Percentiles rank a stretch among this genome's conserved stretches.
Evolutionary conservation across 2,329 filamentous ascomycete species (phyloP).

Genomic region (Aspergillaceae sp.): DNA sequence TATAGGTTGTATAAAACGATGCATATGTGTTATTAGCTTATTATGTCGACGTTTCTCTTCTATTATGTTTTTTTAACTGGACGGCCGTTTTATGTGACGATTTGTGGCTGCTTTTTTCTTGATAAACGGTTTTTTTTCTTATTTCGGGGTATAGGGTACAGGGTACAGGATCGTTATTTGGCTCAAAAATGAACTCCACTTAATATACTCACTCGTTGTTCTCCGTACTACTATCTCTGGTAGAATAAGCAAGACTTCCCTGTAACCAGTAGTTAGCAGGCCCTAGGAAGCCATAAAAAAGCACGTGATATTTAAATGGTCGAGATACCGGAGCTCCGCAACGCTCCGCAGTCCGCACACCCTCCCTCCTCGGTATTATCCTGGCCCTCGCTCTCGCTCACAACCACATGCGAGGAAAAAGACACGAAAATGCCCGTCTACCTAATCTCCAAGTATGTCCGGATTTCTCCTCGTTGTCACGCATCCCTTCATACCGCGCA

Average conservation of each 20-base stretch:
- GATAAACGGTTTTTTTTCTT: background rate
- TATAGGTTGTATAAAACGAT: slow-evolving; percentile 32
- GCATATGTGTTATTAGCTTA: slow-evolving; percentile 8
- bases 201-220: slow-evolving; percentile 4
- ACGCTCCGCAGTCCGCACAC: background rate
- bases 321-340: background rate
- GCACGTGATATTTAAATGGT: background rate
- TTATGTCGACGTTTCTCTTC: slow-evolving; percentile 4
- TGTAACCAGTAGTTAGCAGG: too few relatives aligned
- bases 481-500: background rate
- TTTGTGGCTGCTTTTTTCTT: background rate
- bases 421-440: slow-evolving; percentile 20
- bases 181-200: slow-evolving; percentile 12
- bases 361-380: too few relatives aligned
- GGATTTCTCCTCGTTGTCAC: too few relatives aligned
- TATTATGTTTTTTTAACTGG: slow-evolving; percentile 3
- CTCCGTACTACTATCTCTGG: too few relatives aligned
- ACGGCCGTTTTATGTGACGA: slow-evolving; percentile 8
- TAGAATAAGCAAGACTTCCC: too few relatives aligned
- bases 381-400: too few relatives aligned
- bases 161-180: background rate
- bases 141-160: background rate
- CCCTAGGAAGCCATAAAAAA: too few relatives aligned
- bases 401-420: background rate
- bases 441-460: slow-evolving; percentile 34